Evolutionary conservation across 768 basidiomycete genomes (phyloP).

Genomic region (button mushroom (Agaricus bisporus)): DNA sequence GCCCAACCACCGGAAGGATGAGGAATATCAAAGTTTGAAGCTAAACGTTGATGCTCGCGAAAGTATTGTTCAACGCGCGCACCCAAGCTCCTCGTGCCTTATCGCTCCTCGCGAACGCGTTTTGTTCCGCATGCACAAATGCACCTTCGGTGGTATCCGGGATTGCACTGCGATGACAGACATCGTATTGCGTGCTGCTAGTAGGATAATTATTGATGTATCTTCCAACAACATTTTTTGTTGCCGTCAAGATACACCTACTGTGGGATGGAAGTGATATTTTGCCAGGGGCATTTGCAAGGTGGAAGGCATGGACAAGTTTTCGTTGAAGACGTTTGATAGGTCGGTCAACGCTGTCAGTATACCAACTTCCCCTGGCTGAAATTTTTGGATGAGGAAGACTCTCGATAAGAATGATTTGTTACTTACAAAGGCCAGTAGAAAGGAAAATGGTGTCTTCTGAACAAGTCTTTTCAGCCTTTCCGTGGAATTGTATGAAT

Average conservation of each 20-base stretch:
- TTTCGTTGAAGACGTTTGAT: constrained; percentile 28
- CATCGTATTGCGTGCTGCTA: constrained; percentile 21
- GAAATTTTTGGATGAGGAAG: constrained; percentile 9
- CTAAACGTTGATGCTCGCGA: constrained; percentile 11
- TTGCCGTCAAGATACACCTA: constrained; percentile 34
- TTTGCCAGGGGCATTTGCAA: constrained; percentile 22
- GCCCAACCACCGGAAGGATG: too few relatives aligned
- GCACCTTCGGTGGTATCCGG: constrained; percentile 19
- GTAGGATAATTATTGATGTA: constrained; percentile 31
- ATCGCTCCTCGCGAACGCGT: constrained; percentile 16
- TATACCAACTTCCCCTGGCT: constrained; percentile 30
- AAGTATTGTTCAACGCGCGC: constrained; percentile 25
- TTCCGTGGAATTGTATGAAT: constrained; percentile 44
- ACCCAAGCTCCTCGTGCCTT: constrained; percentile 28
- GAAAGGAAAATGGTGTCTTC: constrained; percentile 39
- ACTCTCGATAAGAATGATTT: neutral
- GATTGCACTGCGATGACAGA: constrained; percentile 18
- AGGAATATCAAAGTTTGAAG: too few relatives aligned
- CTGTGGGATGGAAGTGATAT: constrained; percentile 36
- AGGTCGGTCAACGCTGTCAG: constrained; percentile 23
- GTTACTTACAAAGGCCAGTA: constrained; percentile 33
- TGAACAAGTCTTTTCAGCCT: constrained; percentile 29
- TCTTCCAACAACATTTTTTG: constrained; percentile 40
- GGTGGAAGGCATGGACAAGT: constrained; percentile 22
- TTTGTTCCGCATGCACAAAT: constrained; percentile 41